Evolutionary conservation across 2,329 filamentous ascomycete genomes (phyloP).

Genomic region (Pyricularia pennisetigena): DNA sequence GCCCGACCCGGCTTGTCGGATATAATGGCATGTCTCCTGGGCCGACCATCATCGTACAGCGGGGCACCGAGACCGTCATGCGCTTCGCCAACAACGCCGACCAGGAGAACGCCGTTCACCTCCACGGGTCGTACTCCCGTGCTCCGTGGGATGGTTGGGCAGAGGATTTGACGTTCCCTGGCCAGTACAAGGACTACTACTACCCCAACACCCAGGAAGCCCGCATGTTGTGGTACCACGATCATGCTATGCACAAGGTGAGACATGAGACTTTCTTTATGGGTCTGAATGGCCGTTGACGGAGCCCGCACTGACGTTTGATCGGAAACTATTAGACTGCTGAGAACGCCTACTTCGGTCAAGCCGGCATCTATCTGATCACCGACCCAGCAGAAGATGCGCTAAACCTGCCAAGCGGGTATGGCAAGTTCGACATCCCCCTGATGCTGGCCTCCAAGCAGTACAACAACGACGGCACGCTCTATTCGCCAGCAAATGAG

Average conservation of each 20-base stretch:
- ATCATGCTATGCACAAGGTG: constrained; percentile 26
- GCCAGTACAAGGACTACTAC: constrained; percentile 52
- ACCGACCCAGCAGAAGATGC: constrained; percentile 36
- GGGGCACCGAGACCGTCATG: constrained; percentile 40
- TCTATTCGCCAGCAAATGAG: constrained; percentile 34
- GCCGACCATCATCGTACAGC: constrained; percentile 37
- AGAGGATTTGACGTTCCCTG: constrained; percentile 34
- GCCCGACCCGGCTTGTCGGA: constrained; percentile 24
- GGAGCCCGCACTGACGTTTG: background rate
- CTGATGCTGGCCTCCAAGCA: constrained; percentile 38
- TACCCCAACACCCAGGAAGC: constrained; percentile 46
- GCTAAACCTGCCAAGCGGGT: constrained; percentile 35
- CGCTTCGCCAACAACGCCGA: constrained; percentile 40
- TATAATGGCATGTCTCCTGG: constrained; percentile 47
- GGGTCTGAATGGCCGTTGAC: background rate
- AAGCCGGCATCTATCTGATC: constrained; percentile 46
- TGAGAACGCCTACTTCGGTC: constrained; percentile 45
- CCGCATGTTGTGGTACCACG: constrained; percentile 49
- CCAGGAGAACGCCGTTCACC: constrained; percentile 35
- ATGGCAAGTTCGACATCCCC: constrained; percentile 43
- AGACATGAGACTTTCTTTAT: constrained; percentile 3
- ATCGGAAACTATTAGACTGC: constrained; percentile 29
- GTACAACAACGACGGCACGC: constrained; percentile 39
- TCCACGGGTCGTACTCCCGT: constrained; percentile 42
- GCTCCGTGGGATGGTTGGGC: constrained; percentile 41